Evolutionary conservation across 179 eudicot genomes (phyloP), one percentile per base, ranked within the genome.

Genomic region (Gypsophila paniculata): DNA sequence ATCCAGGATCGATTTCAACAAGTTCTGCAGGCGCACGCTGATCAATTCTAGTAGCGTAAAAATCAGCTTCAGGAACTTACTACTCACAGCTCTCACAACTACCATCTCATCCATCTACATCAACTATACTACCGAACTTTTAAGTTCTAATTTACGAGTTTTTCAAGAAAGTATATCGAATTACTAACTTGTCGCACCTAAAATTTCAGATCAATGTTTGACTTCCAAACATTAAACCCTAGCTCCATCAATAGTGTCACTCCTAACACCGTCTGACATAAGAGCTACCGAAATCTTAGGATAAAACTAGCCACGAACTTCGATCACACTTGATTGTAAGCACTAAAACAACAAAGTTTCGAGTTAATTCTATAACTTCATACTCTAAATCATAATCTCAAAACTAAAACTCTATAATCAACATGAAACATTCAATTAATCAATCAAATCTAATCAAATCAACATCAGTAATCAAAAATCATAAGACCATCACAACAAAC

Each of bases 281-380:
- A 39, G 44, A 39, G 5, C 3, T 39, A 39, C 44, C 10, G 44
- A 6, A 6, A 39, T 39, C 0, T 8, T 8, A 8, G 44, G 44
- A 6, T 39, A 13, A 51, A 3, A 51, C 2, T 13, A 13, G 5
- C 6, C 18, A 53, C 58, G n/a, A 53, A 53, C 58, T 53, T 53
- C 58, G 58, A 53, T 53, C 58, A 53, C 58, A 53, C n/a, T n/a
- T n/a, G 8, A 53, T 53, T 53, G 44, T 39, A 39, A 39, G 44
- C 44, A 39, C 10, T 11, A 49, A 8, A 15, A 15, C 15, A 5
- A 15, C 18, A 6, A 5, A 51, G n/a, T n/a, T n/a, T n/a, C n/a
- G n/a, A n/a, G n/a, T n/a, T n/a, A n/a, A n/a, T n/a, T n/a, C n/a
- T n/a, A n/a, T n/a, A n/a, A n/a, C n/a, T n/a, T n/a, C n/a, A n/a